Base-by-base conservation (phyloP, 2,329 filamentous ascomycete genomes). In the Talaromyces sp. region DNA sequence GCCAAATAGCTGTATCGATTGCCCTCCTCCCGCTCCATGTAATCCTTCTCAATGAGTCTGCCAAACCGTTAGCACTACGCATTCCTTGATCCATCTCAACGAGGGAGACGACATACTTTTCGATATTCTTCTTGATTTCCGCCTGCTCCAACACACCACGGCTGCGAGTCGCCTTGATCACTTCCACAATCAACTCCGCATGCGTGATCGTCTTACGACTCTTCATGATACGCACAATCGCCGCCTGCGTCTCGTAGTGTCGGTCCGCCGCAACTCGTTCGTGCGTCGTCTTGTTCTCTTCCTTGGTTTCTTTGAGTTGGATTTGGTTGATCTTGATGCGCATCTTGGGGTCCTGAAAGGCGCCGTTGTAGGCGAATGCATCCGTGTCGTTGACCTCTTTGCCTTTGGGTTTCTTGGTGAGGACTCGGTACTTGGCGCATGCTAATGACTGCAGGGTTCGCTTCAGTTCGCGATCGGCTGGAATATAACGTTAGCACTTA, bases 291-390 rank as follows among this genome's bases (percentile, higher is more conserved):
- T 92, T 90, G 78, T 97, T 97, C 78, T 99, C 95, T 72, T 93
- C 90, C 70, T 90, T 90, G 0, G 95, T 98, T 79, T 99, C 95
- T 78, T 95, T 96, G 58, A 97, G 84, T 77, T 99, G 95, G 69
- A 99, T 95, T 77, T 97, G 93, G 79, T 98, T 99, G 81, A 99
- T 97, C 81, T 99, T 99, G 79, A 99, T 88, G 62, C 92, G 87
- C 76, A 91, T 90, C 76, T 95, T 96, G 21, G 88, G 84, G 72
- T 97, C 89, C 2, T 80, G 80, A 76, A 99, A 99, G 16, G 75
- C 74, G 50, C 83, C 77, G 78, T 97, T 97, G 71, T 96, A 88
- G 0, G 86, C 86, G 71, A 99, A 99, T 0, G 88, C 90, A 77
- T 99, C 96, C 0, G 85, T 91, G 0, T 81, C 72, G 63, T 84